Evolutionary conservation across 129 eudicot genomes (phyloP).

Genomic region (Centella asiatica): DNA sequence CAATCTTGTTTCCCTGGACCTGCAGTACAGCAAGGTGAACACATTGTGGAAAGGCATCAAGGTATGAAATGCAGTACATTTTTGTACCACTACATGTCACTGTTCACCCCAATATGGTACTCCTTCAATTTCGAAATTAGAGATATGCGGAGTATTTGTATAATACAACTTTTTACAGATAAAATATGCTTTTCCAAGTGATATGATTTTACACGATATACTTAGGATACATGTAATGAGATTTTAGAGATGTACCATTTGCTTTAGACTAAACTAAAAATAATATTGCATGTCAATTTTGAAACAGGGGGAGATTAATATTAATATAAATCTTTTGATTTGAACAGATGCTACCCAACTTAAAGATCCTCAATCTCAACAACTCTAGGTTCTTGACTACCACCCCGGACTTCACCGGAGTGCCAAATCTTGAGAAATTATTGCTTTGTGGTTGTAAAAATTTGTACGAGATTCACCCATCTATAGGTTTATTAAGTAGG

Average conservation of each 20-base stretch:
- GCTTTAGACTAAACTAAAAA: background rate
- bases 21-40: background rate
- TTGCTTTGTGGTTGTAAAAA: background rate
- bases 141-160: no score
- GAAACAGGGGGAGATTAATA: no score
- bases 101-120: no score
- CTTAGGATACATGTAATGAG: no score
- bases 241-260: background rate
- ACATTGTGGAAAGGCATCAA: constrained; percentile 2
- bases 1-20: background rate
- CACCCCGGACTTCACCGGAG: constrained; percentile 6
- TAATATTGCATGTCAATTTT: background rate
- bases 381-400: background rate
- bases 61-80: no score
- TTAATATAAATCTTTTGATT: no score
- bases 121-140: no score
- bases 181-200: no score
- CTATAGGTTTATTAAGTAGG: constrained; percentile 9
- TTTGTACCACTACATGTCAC: no score
- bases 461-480: constrained; percentile 4
- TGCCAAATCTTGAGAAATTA: constrained; percentile 7
- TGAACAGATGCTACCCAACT: background rate
- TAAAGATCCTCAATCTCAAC: constrained; percentile 7
- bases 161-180: no score
- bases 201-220: no score